Conservation (phyloP, 495 filamentous ascomycete genomes). For the Hypoxylon lienhwacheense region DNA sequence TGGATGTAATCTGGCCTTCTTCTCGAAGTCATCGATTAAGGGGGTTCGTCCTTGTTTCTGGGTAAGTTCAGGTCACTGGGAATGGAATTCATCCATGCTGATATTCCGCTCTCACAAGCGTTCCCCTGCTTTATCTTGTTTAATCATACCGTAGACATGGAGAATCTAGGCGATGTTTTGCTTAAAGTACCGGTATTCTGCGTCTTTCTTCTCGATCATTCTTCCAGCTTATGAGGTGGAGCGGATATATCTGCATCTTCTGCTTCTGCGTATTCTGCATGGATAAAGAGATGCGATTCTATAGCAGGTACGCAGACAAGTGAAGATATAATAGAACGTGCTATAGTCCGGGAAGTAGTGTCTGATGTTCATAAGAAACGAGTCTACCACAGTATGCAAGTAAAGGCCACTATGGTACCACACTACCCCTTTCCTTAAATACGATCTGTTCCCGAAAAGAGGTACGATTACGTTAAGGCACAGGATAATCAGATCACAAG, state of each 20-base stretch:
- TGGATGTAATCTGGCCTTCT: constrained; percentile 47
- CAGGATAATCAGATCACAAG: too few species aligned
- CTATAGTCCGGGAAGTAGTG: too few species aligned
- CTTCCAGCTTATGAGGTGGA: constrained; percentile 5
- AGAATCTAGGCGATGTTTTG: constrained; percentile 46
- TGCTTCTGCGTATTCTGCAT: constrained; percentile 3
- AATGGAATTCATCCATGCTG: constrained; percentile 44
- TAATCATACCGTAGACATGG: constrained; percentile 49
- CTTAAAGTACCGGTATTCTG: constrained; percentile 42
- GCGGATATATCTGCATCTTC: not conserved
- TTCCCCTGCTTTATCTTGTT: constrained; percentile 41
- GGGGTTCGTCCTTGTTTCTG: constrained; percentile 37
- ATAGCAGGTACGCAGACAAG: not conserved
- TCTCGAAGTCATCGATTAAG: constrained; percentile 40
- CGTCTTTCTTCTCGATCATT: constrained; percentile 3
- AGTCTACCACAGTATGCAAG: too few species aligned
- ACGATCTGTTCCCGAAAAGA: too few species aligned
- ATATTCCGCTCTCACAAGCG: constrained; percentile 47
- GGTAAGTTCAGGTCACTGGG: constrained; percentile 47
- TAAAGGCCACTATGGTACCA: too few species aligned
- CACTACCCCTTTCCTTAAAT: too few species aligned
- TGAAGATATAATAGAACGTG: too few species aligned
- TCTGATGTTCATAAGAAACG: too few species aligned
- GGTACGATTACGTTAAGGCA: too few species aligned
- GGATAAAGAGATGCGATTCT: not conserved